Evolutionary conservation across 768 basidiomycete genomes (phyloP), one percentile per base, ranked within the genome.

Genomic region (Rickenella mellea): DNA sequence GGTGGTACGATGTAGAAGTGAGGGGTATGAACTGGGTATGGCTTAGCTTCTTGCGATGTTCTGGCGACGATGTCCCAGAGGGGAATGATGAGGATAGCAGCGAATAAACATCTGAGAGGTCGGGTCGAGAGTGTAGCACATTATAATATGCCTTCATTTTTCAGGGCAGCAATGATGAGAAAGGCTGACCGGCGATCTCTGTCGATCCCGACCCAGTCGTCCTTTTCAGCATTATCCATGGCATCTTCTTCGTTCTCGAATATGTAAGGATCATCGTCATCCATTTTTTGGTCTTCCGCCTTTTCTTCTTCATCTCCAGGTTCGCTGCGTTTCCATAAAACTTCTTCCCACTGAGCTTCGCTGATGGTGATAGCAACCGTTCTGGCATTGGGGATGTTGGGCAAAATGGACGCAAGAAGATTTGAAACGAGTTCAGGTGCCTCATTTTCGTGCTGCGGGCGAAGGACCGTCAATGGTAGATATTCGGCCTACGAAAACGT

Each of bases 1-100:
- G 84, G 80, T 92, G 88, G 88, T 89, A 87, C 56, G 88, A 92
- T 52, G 70, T 82, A 49, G 83, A 88, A 55, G 71, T 80, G 57
- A 62, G 70, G 42, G 85, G 87, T 11, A 72, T 74, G 64, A 61
- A 70, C 6, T 89, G 85, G 84, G 69, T 82, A 12, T 65, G 77
- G 57, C 57, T 86, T 19, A 80, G 70, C 44, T 71, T 81, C 55
- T 55, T 88, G 51, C 64, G 80, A 52, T 70, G 70, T 27, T 47
- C 56, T 8, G 53, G 49, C 19, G 36, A 19, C 12, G 56, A 64
- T 26, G 64, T 72, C 9, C 62, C 65, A 9, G 27, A 51, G 21
- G 71, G 59, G 27, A 71, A 73, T 54, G 60, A 59, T 38, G 46
- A 50, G 36, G 51, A 50, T 17, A 43, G 49, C 11, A 15, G 70